Base-by-base conservation (phyloP, 208 protist species). In the Wallacemonas sp. region DNA sequence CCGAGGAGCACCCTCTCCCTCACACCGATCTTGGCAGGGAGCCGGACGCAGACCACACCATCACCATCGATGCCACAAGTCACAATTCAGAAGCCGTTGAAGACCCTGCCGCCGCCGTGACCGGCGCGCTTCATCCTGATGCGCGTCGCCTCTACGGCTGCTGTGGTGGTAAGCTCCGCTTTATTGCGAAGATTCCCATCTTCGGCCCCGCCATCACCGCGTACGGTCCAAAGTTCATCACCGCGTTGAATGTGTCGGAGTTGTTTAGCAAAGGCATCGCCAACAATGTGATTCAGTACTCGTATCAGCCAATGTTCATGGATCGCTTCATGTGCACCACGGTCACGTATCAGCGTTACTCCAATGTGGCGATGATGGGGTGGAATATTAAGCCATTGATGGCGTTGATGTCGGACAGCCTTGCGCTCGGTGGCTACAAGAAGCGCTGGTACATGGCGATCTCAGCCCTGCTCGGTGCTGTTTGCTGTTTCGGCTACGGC, bases 381-480 rank as follows among this genome's bases (percentile, higher is more conserved):
- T 72, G 51, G 53, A 49, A 62, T 15, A 53, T 82, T 17, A 82
- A 79, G 61, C 72, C 77, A 17, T 34, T 75, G 21, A 68, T 63
- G 15, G 77, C 67, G 8, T 49, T 79, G 27, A 34, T 77, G 34
- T 71, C 65, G 27, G 77, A 79, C 49, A 62, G 62, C 22, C 54
- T 79, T 27, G 21, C 62, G 4, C 26, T 79, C 28, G 75, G 68
- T 44, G 56, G 62, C 8, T 82, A 76, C 62, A 67, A 66, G 47
- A 82, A 78, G 72, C 66, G 72, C 8, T 82, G 67, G 67, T 75
- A 72, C 72, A 56, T 66, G 22, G 27, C 65, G 2, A 33, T 44
- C 0, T 76, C 70, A 0, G 53, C 56, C 22, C 45, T 75, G 19
- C 12, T 75, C 47, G 63, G 67, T 31, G 33, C 41, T 0, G 56